Percentiles rank a stretch among this genome's conserved stretches.
Evolutionary conservation across 805 yeast species (phyloP).

Genomic region (Isabelozyma heimii): DNA sequence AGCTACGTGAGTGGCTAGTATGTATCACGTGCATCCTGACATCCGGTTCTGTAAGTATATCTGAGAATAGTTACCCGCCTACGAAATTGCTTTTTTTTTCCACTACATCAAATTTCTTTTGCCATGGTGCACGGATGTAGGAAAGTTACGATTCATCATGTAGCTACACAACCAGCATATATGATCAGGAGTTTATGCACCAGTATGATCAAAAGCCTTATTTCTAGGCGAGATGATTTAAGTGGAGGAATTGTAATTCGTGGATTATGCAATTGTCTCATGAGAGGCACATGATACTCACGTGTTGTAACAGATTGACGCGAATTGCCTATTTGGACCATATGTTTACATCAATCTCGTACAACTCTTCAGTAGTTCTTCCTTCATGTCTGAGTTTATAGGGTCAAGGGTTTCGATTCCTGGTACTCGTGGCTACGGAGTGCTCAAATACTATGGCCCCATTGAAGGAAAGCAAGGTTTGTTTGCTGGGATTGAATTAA

Average conservation of each 20-base stretch:
- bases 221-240: too few relatives aligned
- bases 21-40: background rate
- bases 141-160: too few relatives aligned
- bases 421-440: constrained; percentile 64
- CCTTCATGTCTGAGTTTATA: constrained; percentile 26
- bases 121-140: too few relatives aligned
- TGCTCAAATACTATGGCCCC: constrained; percentile 66
- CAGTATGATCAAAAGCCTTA: too few relatives aligned
- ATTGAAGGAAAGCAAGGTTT: constrained; percentile 69
- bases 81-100: background rate
- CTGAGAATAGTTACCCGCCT: background rate
- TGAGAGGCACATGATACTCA: background rate
- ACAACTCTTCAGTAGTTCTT: background rate
- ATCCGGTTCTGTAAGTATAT: background rate
- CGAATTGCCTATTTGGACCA: background rate
- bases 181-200: too few relatives aligned
- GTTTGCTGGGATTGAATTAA: constrained; percentile 84
- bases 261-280: too few relatives aligned
- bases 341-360: background rate
- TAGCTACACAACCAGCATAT: too few relatives aligned
- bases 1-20: background rate
- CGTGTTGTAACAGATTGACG: background rate
- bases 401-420: constrained; percentile 51
- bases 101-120: background rate
- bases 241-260: too few relatives aligned